Conservation (phyloP, 2,329 filamentous ascomycete species). For the Coleophoma cylindrospora region DNA sequence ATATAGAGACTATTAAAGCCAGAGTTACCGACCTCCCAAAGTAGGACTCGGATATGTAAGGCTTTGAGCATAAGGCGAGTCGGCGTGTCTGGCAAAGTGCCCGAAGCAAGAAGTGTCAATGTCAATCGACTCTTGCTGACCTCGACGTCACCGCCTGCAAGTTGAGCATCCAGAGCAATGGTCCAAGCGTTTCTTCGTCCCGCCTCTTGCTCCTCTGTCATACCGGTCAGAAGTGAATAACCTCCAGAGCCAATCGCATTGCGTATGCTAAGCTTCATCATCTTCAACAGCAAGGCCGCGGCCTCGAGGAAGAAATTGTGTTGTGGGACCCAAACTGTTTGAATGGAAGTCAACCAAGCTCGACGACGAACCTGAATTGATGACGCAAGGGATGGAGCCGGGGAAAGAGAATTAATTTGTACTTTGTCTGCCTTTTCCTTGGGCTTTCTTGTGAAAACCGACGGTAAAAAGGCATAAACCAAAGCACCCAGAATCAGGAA, state of each 20-base stretch:
- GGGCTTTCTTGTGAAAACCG: slow-evolving; percentile 36
- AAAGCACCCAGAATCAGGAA: slow-evolving; percentile 47
- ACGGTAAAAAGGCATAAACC: slow-evolving; percentile 50
- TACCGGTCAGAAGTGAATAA: slow-evolving; percentile 75
- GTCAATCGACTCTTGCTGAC: slow-evolving; percentile 84
- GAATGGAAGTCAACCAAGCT: slow-evolving; percentile 89
- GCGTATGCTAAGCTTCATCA: slow-evolving; percentile 73
- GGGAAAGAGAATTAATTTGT: slow-evolving; percentile 36
- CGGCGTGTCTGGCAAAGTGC: slow-evolving; percentile 79
- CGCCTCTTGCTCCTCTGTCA: slow-evolving; percentile 78
- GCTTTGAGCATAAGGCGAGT: slow-evolving; percentile 85
- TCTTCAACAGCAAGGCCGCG: slow-evolving; percentile 74
- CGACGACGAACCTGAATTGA: slow-evolving; percentile 81
- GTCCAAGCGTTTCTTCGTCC: slow-evolving; percentile 88
- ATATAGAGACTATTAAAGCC: slow-evolving; percentile 59
- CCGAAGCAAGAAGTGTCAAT: slow-evolving; percentile 81
- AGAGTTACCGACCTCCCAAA: slow-evolving; percentile 70
- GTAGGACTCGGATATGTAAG: slow-evolving; percentile 81
- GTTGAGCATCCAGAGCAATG: slow-evolving; percentile 87
- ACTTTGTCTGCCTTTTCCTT: slow-evolving; percentile 47
- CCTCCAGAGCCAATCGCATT: slow-evolving; percentile 71
- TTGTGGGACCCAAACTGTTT: slow-evolving; percentile 85
- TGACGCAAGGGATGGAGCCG: slow-evolving; percentile 69
- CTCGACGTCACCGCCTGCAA: slow-evolving; percentile 84
- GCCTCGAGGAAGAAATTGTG: slow-evolving; percentile 85